Conservation (phyloP, 345 rosid species). For the Gossypium thurberi region DNA sequence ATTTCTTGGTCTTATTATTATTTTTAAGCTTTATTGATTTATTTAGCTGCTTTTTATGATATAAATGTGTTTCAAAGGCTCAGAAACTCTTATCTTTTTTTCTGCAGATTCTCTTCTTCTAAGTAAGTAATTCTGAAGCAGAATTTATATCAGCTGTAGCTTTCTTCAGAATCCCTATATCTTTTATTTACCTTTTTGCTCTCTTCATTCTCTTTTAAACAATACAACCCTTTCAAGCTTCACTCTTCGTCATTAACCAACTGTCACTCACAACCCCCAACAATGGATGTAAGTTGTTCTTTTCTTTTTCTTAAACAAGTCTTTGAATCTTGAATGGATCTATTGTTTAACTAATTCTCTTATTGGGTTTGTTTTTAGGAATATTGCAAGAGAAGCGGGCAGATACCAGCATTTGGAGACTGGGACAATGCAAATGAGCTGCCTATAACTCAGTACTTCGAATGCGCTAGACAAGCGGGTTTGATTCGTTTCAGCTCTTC, state of each 20-base stretch:
- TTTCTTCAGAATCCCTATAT: conserved; percentile 17
- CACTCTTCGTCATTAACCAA: background rate
- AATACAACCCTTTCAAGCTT: background rate
- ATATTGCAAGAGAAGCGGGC: conserved; percentile 60
- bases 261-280: background rate
- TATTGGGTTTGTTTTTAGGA: conserved; percentile 10
- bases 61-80: conserved; percentile 10
- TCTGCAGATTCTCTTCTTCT: conserved; percentile 21
- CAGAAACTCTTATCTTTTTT: conserved; percentile 19
- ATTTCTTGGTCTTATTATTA: background rate
- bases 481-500: conserved; percentile 53
- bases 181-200: background rate
- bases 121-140: conserved; percentile 9
- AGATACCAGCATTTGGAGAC: conserved; percentile 82
- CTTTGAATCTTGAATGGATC: background rate
- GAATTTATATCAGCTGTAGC: conserved; percentile 16
- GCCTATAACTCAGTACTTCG: conserved; percentile 94
- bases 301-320: background rate
- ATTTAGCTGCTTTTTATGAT: background rate
- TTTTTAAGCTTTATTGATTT: background rate
- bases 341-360: conserved; percentile 1
- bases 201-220: background rate
- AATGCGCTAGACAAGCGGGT: conserved; percentile 87
- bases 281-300: conserved; percentile 20
- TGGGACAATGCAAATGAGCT: conserved; percentile 80